Percentiles rank a stretch among this genome's conserved stretches.
phyloP scores from a whole-genome alignment of 2,329 filamentous ascomycete genomes.

The Pseudopyrenochaeta lycopersici region DNA sequence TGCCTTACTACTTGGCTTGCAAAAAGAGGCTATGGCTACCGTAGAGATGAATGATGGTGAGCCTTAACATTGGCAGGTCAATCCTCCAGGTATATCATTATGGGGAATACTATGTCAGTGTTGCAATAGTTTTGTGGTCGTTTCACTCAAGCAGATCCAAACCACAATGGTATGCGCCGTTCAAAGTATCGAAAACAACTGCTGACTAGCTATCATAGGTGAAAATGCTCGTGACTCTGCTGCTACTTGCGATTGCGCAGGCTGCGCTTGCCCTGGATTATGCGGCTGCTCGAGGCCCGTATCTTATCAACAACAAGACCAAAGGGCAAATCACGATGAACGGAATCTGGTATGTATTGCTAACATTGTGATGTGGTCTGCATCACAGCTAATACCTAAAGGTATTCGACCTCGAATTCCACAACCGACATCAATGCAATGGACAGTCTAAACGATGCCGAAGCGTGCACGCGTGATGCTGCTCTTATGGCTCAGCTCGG shows the following conservation, averaged over 20 bases:
- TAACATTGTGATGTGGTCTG: neutral
- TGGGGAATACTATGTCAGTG: too few species aligned
- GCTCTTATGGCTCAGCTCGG: conserved; percentile 18
- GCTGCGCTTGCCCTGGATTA: conserved; percentile 6
- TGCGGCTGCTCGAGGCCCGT: conserved; percentile 5
- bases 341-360: conserved; percentile 7
- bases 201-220: neutral
- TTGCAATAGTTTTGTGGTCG: too few species aligned
- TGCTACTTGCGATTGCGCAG: neutral
- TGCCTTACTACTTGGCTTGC: neutral
- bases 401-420: conserved; percentile 17
- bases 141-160: neutral
- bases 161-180: neutral
- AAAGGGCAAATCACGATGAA: conserved; percentile 14
- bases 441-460: conserved; percentile 13
- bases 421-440: conserved; percentile 13
- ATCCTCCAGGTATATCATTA: too few species aligned
- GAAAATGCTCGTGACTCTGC: neutral
- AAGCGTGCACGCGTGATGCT: conserved; percentile 23
- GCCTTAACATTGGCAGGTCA: neutral
- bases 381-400: conserved; percentile 6
- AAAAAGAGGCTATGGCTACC: neutral
- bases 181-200: neutral
- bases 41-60: neutral
- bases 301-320: conserved; percentile 15